Evolutionary conservation across 2,329 filamentous ascomycete genomes (phyloP).

Genomic region (Aspergillus sp.): DNA sequence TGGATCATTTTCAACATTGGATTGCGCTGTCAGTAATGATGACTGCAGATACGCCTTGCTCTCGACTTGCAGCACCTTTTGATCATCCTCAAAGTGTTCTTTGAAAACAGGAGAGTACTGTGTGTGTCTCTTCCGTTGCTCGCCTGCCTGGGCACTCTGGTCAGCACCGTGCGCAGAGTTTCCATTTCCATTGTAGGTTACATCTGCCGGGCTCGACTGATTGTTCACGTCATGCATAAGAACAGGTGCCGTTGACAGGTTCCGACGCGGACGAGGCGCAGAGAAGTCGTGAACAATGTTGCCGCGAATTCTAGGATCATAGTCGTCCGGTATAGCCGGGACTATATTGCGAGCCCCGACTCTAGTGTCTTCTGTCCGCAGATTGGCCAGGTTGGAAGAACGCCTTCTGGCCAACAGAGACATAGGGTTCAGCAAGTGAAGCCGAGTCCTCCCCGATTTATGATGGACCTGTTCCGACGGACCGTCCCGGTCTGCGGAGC

Average conservation of each 20-base stretch:
- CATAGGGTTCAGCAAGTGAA: conserved; percentile 63
- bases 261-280: conserved; percentile 54
- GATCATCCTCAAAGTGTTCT: conserved; percentile 61
- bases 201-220: conserved; percentile 16
- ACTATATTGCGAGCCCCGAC: conserved; percentile 52
- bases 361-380: conserved; percentile 53
- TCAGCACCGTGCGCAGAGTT: conserved; percentile 16
- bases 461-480: conserved; percentile 31
- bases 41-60: conserved; percentile 48
- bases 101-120: conserved; percentile 61
- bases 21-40: conserved; percentile 34
- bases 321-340: conserved; percentile 59
- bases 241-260: conserved; percentile 31
- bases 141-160: conserved; percentile 19
- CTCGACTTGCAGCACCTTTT: conserved; percentile 42
- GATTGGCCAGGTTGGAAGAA: conserved; percentile 53
- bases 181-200: conserved; percentile 11
- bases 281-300: conserved; percentile 67
- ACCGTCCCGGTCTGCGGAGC: conserved; percentile 31
- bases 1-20: conserved; percentile 30
- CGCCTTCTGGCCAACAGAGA: conserved; percentile 59
- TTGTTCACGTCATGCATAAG: conserved; percentile 16
- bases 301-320: conserved; percentile 64
- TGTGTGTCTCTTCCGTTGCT: conserved; percentile 35
- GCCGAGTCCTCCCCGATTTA: conserved; percentile 50